Conservation (phyloP, 495 filamentous ascomycete species). For the Aspergillus nanangensis region DNA sequence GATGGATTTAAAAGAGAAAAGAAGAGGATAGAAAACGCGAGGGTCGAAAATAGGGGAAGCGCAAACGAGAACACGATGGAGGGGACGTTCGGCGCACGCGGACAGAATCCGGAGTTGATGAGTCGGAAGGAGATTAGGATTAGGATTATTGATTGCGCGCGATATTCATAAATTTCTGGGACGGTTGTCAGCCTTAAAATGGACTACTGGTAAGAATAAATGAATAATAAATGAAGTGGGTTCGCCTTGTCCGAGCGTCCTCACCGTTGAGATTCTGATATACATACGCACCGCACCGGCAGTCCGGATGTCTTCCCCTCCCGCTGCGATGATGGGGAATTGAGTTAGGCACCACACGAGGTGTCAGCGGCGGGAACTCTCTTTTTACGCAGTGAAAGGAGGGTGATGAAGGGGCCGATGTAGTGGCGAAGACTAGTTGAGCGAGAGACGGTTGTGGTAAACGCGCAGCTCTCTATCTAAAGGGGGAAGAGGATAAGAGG, state of each 20-base stretch:
- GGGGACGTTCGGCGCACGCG: too few species aligned
- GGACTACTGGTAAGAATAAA: conserved; percentile 5
- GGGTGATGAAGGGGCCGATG: neutral
- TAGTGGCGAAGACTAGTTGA: too few species aligned
- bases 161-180: neutral
- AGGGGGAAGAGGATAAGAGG: neutral
- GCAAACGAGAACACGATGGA: neutral
- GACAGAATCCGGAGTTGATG: too few species aligned
- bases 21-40: too few species aligned
- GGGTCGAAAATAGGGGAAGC: neutral
- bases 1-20: too few species aligned
- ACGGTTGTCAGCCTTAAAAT: conserved; percentile 18
- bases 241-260: conserved; percentile 15
- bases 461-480: neutral
- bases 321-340: conserved; percentile 7
- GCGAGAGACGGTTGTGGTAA: neutral
- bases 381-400: too few species aligned
- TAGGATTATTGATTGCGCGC: neutral
- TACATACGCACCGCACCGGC: conserved; percentile 10
- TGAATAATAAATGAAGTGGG: conserved; percentile 11
- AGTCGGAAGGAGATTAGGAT: neutral
- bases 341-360: conserved; percentile 6
- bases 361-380: neutral
- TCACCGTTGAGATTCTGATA: conserved; percentile 8
- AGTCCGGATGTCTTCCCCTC: conserved; percentile 8